Percentiles rank a stretch among this genome's conserved stretches.
phyloP scores from a whole-genome alignment of 805 yeast genomes.

The Yamadazyma olivae region DNA sequence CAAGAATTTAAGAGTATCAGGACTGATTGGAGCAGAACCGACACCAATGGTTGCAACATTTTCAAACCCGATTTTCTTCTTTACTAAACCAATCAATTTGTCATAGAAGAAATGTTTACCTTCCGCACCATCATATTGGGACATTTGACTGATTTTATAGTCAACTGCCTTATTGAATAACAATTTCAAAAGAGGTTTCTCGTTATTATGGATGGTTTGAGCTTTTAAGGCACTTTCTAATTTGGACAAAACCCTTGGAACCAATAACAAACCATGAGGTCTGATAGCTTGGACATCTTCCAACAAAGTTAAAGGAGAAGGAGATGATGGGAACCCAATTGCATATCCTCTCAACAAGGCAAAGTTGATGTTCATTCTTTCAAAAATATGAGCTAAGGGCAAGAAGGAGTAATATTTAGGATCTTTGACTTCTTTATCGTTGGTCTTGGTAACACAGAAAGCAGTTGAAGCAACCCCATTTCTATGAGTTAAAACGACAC shows the following conservation, averaged over 20 bases:
- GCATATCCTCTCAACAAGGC: conserved; percentile 47
- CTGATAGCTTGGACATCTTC: conserved; percentile 27
- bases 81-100: conserved; percentile 19
- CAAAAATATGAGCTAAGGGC: conserved; percentile 60
- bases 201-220: conserved; percentile 22
- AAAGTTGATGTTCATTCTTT: conserved; percentile 45
- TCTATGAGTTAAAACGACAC: conserved; percentile 56
- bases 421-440: conserved; percentile 6
- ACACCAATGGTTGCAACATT: conserved; percentile 20
- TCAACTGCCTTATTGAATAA: conserved; percentile 21
- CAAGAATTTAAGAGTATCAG: conserved; percentile 57
- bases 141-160: conserved; percentile 24
- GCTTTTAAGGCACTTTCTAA: conserved; percentile 26
- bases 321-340: conserved; percentile 49
- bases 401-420: conserved; percentile 35
- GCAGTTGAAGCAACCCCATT: conserved; percentile 48
- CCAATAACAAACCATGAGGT: conserved; percentile 28
- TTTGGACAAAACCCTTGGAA: conserved; percentile 38
- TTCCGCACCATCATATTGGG: conserved; percentile 36
- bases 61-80: conserved; percentile 39
- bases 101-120: conserved; percentile 36
- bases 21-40: conserved; percentile 73
- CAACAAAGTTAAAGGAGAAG: conserved; percentile 24
- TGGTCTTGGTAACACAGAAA: conserved; percentile 26
- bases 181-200: conserved; percentile 19